These are phyloP conservation scores for Mortierella sp. DNA, from an alignment of 371 early-diverging fungal genomes.

Conservation along the genomic window DNA sequence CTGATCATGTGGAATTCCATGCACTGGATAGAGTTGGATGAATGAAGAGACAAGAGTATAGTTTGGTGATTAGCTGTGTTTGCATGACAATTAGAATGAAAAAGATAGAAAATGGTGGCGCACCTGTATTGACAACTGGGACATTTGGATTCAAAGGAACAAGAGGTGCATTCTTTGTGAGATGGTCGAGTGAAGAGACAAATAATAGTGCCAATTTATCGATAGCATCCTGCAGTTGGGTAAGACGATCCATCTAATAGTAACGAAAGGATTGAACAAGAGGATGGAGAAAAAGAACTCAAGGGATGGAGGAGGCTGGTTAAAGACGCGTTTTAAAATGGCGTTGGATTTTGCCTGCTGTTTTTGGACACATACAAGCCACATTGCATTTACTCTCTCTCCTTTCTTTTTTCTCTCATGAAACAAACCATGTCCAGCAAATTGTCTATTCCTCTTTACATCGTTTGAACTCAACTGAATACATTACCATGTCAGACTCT, in stretches of 20 bases:
- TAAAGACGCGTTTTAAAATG: too few relatives aligned
- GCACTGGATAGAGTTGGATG: constrained; percentile 14
- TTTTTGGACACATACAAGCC: neutral
- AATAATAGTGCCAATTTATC: constrained; percentile 60
- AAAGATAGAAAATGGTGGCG: neutral
- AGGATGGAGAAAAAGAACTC: neutral
- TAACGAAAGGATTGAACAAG: neutral
- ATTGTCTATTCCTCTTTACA: neutral
- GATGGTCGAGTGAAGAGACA: constrained; percentile 56
- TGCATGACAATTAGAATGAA: neutral
- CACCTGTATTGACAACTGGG: constrained; percentile 49
- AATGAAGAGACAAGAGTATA: neutral
- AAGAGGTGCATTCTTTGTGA: constrained; percentile 49
- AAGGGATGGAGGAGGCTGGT: neutral
- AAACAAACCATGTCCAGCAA: too few relatives aligned
- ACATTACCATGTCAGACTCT: constrained; percentile 48
- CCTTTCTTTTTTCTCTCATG: neutral
- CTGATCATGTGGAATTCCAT: constrained; percentile 47
- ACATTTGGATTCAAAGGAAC: constrained; percentile 41
- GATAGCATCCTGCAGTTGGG: constrained; percentile 75
- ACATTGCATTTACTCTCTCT: neutral
- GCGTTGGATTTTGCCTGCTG: neutral
- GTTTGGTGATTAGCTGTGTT: neutral
- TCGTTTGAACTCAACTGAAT: neutral
- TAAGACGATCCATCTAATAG: constrained; percentile 63